Conservation (phyloP, 2,329 filamentous ascomycete species). For the Hansfordia pulvinata region DNA sequence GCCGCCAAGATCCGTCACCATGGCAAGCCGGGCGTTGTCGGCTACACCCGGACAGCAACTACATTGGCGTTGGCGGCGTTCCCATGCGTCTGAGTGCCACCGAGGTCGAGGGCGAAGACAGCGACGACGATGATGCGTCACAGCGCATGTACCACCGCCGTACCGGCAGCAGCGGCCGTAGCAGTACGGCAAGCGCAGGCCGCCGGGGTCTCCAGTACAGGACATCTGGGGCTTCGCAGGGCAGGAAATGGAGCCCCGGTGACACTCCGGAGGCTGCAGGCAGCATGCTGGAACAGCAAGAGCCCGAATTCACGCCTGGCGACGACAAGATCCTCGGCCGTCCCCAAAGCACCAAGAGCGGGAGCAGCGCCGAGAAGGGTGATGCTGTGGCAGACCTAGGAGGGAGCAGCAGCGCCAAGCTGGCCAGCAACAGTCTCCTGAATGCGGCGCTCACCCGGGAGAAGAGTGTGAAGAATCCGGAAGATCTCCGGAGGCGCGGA, state of each 20-base stretch:
- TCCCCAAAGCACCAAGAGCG: constrained; percentile 36
- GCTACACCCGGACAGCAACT: constrained; percentile 70
- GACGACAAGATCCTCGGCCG: constrained; percentile 13
- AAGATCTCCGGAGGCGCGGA: constrained; percentile 62
- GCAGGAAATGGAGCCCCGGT: constrained; percentile 34
- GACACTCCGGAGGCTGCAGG: constrained; percentile 41
- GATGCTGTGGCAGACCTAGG: constrained; percentile 44
- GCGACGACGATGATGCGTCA: constrained; percentile 54
- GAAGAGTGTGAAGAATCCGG: constrained; percentile 52
- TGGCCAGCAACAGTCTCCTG: constrained; percentile 45
- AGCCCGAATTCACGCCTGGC: constrained; percentile 16
- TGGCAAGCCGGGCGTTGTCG: constrained; percentile 63
- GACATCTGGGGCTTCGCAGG: constrained; percentile 24
- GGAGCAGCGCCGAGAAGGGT: constrained; percentile 45
- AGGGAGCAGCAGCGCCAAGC: constrained; percentile 24
- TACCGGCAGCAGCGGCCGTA: constrained; percentile 63
- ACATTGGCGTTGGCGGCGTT: constrained; percentile 63
- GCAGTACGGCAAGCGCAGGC: constrained; percentile 46
- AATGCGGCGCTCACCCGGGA: constrained; percentile 46
- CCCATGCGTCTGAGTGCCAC: constrained; percentile 89
- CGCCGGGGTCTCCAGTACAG: constrained; percentile 35
- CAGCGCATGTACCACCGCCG: constrained; percentile 49
- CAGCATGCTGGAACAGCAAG: constrained; percentile 32
- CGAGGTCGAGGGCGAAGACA: constrained; percentile 82
- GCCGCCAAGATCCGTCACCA: constrained; percentile 82